Conservation (phyloP, 2,329 filamentous ascomycete genomes). For the Aspergillus niger region DNA sequence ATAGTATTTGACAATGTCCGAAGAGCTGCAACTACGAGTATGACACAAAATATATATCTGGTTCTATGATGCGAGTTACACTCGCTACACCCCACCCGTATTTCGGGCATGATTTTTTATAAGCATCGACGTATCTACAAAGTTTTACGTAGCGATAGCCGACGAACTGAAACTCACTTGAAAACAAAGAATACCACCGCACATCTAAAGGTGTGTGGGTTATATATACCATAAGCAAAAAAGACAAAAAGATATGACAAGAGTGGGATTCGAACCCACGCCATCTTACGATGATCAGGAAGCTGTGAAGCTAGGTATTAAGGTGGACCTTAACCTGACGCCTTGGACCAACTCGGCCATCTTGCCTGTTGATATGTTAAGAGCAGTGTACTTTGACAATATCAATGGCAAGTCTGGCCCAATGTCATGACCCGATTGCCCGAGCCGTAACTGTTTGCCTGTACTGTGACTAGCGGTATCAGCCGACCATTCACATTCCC, state of each 20-base stretch:
- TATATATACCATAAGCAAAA: not conserved
- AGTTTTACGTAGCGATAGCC: too few species aligned
- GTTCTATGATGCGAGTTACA: too few species aligned
- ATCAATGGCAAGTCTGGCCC: not conserved
- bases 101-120: too few species aligned
- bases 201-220: too few species aligned
- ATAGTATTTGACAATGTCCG: too few species aligned
- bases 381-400: not conserved
- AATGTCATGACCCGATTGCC: not conserved
- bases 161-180: too few species aligned
- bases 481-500: not conserved
- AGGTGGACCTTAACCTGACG: conserved; percentile 18
- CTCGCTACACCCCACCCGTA: too few species aligned
- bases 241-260: conserved; percentile 7
- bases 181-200: too few species aligned
- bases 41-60: too few species aligned
- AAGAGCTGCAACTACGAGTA: too few species aligned
- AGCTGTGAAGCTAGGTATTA: conserved; percentile 3
- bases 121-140: too few species aligned
- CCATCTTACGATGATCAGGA: conserved; percentile 8
- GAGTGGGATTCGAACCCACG: conserved; percentile 10
- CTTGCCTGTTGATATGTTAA: conserved; percentile 26
- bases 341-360: conserved; percentile 42
- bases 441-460: not conserved
- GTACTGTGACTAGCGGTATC: not conserved